Evolutionary conservation across 495 filamentous ascomycete species (phyloP).

Genomic region (Lentithecium fluviatile): DNA sequence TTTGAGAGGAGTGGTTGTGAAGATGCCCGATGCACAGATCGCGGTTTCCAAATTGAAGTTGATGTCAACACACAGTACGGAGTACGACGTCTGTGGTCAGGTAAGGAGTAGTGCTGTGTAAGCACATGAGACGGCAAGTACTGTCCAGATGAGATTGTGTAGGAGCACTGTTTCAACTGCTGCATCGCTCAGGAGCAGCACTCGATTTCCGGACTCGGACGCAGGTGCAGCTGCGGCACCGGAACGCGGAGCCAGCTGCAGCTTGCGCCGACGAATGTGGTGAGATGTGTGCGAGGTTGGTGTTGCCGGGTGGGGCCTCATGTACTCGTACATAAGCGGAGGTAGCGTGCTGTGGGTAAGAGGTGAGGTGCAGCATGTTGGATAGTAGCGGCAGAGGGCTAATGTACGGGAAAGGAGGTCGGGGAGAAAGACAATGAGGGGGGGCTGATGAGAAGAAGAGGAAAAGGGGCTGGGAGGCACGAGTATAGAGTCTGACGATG

Average conservation of each 20-base stretch:
- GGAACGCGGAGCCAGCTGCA: background rate
- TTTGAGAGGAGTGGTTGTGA: background rate
- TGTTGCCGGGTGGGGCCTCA: background rate
- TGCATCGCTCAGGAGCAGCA: background rate
- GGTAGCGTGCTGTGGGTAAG: background rate
- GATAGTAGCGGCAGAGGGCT: background rate
- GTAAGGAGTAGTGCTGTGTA: too few relatives aligned
- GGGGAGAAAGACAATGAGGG: background rate
- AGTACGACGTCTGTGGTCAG: too few relatives aligned
- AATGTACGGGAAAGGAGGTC: background rate
- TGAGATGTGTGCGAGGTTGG: background rate
- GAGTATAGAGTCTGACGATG: background rate
- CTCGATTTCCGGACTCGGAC: background rate
- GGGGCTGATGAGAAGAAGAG: background rate
- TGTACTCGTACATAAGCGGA: background rate
- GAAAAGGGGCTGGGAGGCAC: background rate
- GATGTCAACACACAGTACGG: too few relatives aligned
- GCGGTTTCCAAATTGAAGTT: too few relatives aligned
- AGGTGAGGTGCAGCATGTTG: background rate
- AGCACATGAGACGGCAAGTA: background rate
- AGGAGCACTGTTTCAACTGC: background rate
- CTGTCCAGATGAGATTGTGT: background rate
- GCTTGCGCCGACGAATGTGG: background rate
- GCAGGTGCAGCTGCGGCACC: background rate
- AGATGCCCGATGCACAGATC: background rate